A percentile compares a stretch with the other conserved stretches of the same genome.
Conservation (phyloP, 1,284 basidiomycete genomes). For the Heterobasidion annosum region DNA sequence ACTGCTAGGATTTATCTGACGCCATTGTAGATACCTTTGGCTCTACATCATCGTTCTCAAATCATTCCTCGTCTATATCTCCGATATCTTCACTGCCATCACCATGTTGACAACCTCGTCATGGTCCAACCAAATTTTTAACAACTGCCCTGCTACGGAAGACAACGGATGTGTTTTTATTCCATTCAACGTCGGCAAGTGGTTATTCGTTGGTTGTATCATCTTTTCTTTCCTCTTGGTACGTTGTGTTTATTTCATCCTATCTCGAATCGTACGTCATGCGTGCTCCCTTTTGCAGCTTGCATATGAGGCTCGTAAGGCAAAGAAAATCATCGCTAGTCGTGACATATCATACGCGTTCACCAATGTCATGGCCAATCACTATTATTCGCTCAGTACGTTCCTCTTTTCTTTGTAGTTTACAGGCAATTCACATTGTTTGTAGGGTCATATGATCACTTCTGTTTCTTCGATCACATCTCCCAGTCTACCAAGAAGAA, state of each 20-base stretch:
- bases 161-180: slow-evolving; percentile 75
- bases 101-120: slow-evolving; percentile 91
- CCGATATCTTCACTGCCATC: slow-evolving; percentile 96
- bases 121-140: slow-evolving; percentile 89
- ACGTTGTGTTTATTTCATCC: slow-evolving; percentile 19
- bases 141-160: slow-evolving; percentile 44
- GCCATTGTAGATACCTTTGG: slow-evolving; percentile 68
- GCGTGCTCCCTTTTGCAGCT: slow-evolving; percentile 34
- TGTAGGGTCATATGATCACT: slow-evolving; percentile 88
- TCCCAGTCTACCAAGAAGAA: slow-evolving; percentile 92
- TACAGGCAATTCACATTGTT: slow-evolving; percentile 2
- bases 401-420: slow-evolving; percentile 10
- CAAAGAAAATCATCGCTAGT: slow-evolving; percentile 88
- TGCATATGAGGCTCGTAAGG: slow-evolving; percentile 88
- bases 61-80: slow-evolving; percentile 90
- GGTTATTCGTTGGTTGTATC: slow-evolving; percentile 97
- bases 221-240: slow-evolving; percentile 94
- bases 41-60: slow-evolving; percentile 90
- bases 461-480: slow-evolving; percentile 97
- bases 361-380: slow-evolving; percentile 95
- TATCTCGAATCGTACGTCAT: neutral
- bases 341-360: slow-evolving; percentile 96
- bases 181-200: slow-evolving; percentile 84
- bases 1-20: neutral
- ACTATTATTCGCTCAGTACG: slow-evolving; percentile 88